These are phyloP conservation scores for Cladosporium sp. DNA, from an alignment of 2,329 filamentous ascomycete species.

Conservation along the genomic window DNA sequence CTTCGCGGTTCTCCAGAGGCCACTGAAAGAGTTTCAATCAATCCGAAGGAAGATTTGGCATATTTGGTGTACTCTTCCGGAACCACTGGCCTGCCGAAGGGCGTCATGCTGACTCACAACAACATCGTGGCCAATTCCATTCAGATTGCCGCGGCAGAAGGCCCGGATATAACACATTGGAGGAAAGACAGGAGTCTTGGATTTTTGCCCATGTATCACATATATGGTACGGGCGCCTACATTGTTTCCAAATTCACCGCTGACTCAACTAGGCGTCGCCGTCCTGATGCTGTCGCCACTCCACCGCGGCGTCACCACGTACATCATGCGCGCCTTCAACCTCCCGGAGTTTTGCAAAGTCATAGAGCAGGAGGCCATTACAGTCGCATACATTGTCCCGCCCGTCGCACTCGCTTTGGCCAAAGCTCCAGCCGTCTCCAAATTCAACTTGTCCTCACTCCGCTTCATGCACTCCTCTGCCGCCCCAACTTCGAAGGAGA, in stretches of 20 bases:
- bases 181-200: neutral
- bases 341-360: slow-evolving; percentile 69
- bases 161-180: neutral
- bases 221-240: slow-evolving; percentile 50
- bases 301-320: slow-evolving; percentile 61
- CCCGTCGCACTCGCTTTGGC: slow-evolving; percentile 74
- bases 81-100: slow-evolving; percentile 80
- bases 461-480: slow-evolving; percentile 63
- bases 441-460: slow-evolving; percentile 69
- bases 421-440: slow-evolving; percentile 65
- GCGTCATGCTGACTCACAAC: slow-evolving; percentile 76
- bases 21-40: slow-evolving; percentile 27
- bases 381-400: slow-evolving; percentile 66
- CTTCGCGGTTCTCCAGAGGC: slow-evolving; percentile 64
- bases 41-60: slow-evolving; percentile 31
- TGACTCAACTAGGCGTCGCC: neutral
- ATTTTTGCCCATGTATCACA: slow-evolving; percentile 44
- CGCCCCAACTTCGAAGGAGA: slow-evolving; percentile 57
- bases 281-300: slow-evolving; percentile 62
- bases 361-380: slow-evolving; percentile 68
- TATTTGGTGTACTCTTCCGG: slow-evolving; percentile 78
- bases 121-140: slow-evolving; percentile 68
- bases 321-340: slow-evolving; percentile 77
- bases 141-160: neutral
- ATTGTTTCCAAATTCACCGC: neutral